Evolutionary conservation across 2,329 filamentous ascomycete species (phyloP), one percentile per base, ranked within the genome.

Genomic region (Colletotrichum tropicale): DNA sequence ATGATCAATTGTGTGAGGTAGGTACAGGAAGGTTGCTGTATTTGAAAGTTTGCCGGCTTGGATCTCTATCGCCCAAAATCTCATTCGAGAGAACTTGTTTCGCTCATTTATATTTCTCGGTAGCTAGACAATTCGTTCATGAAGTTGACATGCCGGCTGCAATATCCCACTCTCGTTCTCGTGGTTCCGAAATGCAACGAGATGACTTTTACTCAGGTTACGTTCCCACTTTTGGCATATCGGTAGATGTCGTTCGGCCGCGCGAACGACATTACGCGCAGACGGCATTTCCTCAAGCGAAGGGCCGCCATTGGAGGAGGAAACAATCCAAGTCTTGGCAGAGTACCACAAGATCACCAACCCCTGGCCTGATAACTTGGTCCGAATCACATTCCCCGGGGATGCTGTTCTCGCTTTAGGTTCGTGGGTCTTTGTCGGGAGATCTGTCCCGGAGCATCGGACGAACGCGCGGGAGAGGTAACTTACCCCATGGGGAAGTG

Each of bases 61-160:
- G 5, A 6, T 32, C 4, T 8, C 18, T 55, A 18, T 55, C 1
- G 3, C 64, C 8, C 0, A 4, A 3, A 55, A 8, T 5, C 34
- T 1, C 1, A 8, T 48, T 15, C 4, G 0, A 58, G 43, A 21
- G 43, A 13, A 21, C 0, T 21, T 1, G 0, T 5, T 52, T 13
- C 43, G 0, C 6, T 21, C n/a, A 21, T 52, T 52, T 52, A 52
- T 52, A 48, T 8, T 48, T n/a, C n/a, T 43, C 9, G n/a, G 6
- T n/a, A 10, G 8, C 36, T 18, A 3, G 1, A 6, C 9, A 43
- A 4, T 6, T n/a, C 8, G 9, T 43, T 4, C 18, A 12, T n/a
- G 5, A n/a, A 5, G 8, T n/a, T 43, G 5, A n/a, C 1, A n/a
- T 48, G 5, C 3, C 38, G 13, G 15, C 16, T 21, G 55, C 8